Evolutionary conservation across 2,329 filamentous ascomycete genomes (phyloP).

Genomic region (Calonectria multiphialidica): DNA sequence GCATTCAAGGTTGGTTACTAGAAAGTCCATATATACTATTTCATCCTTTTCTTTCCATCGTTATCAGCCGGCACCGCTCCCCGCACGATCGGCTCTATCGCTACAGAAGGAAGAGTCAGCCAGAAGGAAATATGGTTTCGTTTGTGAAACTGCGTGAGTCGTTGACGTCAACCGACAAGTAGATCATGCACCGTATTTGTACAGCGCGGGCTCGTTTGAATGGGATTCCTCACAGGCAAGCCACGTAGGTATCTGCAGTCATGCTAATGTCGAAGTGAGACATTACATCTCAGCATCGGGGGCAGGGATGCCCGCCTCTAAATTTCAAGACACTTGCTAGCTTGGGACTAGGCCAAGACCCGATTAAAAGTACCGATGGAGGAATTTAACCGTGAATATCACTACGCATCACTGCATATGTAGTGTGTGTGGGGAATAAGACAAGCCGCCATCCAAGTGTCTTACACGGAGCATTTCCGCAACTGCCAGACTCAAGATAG

Average conservation of each 20-base stretch:
- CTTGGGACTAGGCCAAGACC: neutral
- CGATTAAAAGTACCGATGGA: neutral
- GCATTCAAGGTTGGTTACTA: too few species aligned
- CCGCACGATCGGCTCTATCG: neutral
- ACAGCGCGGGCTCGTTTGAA: neutral
- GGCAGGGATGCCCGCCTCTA: neutral
- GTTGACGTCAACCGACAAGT: neutral
- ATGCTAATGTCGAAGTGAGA: neutral
- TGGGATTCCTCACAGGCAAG: neutral
- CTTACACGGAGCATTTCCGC: neutral
- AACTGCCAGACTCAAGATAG: neutral
- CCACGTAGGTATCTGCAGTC: neutral
- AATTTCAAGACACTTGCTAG: neutral
- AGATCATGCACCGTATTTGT: neutral
- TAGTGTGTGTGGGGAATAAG: neutral
- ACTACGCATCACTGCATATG: neutral
- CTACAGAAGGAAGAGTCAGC: too few species aligned
- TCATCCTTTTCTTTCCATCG: too few species aligned
- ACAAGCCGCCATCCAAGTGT: neutral
- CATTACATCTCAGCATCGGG: neutral
- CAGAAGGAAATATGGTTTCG: neutral
- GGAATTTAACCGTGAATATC: neutral
- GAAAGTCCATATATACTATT: too few species aligned
- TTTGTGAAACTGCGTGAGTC: neutral
- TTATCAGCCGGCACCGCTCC: too few species aligned